phyloP scores from a whole-genome alignment of 2,329 filamentous ascomycete species.

The Monosporascus cannonballus region DNA sequence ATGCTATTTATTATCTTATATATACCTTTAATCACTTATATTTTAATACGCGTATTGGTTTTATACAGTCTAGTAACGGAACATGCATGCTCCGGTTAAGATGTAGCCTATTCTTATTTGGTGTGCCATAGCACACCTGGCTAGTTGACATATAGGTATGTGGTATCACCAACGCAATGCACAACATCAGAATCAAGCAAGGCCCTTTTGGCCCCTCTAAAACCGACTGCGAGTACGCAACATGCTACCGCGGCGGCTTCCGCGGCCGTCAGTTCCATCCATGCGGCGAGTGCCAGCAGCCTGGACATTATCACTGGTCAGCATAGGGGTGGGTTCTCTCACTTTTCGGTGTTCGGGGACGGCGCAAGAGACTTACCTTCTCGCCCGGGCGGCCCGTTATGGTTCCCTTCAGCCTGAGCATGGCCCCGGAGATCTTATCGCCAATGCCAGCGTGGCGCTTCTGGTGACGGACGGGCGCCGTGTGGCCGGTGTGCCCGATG shows the following conservation, averaged over 20 bases:
- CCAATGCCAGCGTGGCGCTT: slow-evolving; percentile 62
- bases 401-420: slow-evolving; percentile 66
- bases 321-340: neutral
- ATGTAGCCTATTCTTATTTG: too few relatives aligned
- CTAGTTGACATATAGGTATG: too few relatives aligned
- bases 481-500: slow-evolving; percentile 4
- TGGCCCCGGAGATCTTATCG: slow-evolving; percentile 72
- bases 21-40: too few relatives aligned
- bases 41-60: too few relatives aligned
- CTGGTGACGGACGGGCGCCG: slow-evolving; percentile 49
- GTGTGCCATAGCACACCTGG: too few relatives aligned
- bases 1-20: too few relatives aligned
- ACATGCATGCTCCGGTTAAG: too few relatives aligned
- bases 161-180: too few relatives aligned
- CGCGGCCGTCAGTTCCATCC: slow-evolving; percentile 67
- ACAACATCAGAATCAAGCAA: too few relatives aligned
- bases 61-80: too few relatives aligned
- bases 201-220: too few relatives aligned
- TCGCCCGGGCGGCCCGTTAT: slow-evolving; percentile 63
- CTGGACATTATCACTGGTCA: slow-evolving; percentile 30
- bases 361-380: slow-evolving; percentile 45
- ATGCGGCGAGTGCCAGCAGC: slow-evolving; percentile 69
- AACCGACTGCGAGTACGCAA: too few relatives aligned
- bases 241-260: slow-evolving; percentile 32
- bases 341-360: neutral